Evolutionary conservation across 306 rosid species (phyloP).

Genomic region (Pyrus pyrifolia): DNA sequence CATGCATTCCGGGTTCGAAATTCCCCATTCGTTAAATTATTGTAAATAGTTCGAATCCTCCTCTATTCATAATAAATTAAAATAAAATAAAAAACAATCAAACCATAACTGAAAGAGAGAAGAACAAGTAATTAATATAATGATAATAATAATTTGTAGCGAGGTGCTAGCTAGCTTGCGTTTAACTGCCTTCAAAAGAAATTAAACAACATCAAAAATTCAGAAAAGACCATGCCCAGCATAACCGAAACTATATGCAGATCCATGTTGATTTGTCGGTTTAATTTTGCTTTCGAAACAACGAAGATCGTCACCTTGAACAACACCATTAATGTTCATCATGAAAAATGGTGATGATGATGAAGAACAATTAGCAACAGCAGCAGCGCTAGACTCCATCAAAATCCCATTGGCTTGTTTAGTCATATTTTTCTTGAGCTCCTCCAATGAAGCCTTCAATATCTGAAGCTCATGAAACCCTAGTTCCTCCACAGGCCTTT

Average conservation of each 20-base stretch:
- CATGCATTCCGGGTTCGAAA: too few relatives aligned
- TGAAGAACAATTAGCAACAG: background rate
- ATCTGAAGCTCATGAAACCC: slow-evolving; percentile 31
- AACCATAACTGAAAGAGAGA: background rate
- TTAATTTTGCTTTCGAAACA: background rate
- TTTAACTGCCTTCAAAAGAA: slow-evolving; percentile 1
- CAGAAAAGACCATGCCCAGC: slow-evolving; percentile 29
- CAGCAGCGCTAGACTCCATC: slow-evolving; percentile 10
- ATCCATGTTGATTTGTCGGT: background rate
- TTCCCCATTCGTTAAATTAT: too few relatives aligned
- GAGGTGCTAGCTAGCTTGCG: background rate
- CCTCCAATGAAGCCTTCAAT: slow-evolving; percentile 39
- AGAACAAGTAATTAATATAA: background rate
- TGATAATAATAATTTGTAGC: background rate
- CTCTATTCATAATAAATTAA: too few relatives aligned
- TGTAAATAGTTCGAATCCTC: too few relatives aligned
- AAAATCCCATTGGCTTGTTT: slow-evolving; percentile 30
- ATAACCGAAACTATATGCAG: slow-evolving; percentile 28
- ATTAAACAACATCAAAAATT: background rate
- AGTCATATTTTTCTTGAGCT: slow-evolving; percentile 38
- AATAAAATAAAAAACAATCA: background rate
- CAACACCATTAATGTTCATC: background rate
- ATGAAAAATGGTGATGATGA: slow-evolving; percentile 5
- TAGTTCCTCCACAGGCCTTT: slow-evolving; percentile 38
- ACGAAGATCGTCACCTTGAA: background rate